Evolutionary conservation across 306 rosid species (phyloP).

Genomic region (Alnus rubra): DNA sequence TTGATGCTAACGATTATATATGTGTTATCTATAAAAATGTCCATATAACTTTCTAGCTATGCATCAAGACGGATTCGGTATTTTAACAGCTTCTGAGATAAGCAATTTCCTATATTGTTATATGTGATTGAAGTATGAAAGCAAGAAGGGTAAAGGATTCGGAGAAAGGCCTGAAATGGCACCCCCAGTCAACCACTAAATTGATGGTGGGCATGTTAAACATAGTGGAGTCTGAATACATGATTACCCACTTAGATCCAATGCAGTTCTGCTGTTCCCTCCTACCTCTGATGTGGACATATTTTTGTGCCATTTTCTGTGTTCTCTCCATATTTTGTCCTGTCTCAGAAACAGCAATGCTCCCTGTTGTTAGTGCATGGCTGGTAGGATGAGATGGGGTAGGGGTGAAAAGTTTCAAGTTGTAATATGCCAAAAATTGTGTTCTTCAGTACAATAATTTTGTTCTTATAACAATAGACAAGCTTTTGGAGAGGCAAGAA

Average conservation of each 20-base stretch:
- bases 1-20: background rate
- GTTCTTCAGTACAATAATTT: no score
- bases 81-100: background rate
- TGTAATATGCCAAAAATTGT: no score
- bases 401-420: background rate
- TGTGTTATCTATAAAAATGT: background rate
- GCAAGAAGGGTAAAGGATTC: background rate
- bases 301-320: slow-evolving; percentile 1
- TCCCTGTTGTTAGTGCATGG: background rate
- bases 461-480: no score
- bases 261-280: background rate
- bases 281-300: background rate
- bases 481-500: no score
- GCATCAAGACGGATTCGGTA: background rate
- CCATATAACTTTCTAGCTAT: background rate
- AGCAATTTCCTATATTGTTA: no score
- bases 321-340: background rate
- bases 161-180: background rate
- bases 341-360: slow-evolving; percentile 4
- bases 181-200: slow-evolving; percentile 3
- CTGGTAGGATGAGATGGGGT: background rate
- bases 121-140: background rate
- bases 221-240: slow-evolving; percentile 27
- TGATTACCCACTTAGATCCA: slow-evolving; percentile 25
- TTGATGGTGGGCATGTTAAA: slow-evolving; percentile 24